Evolutionary conservation across 441 rosid genomes (phyloP).

Genomic region (Gossypium schwendimanii): DNA sequence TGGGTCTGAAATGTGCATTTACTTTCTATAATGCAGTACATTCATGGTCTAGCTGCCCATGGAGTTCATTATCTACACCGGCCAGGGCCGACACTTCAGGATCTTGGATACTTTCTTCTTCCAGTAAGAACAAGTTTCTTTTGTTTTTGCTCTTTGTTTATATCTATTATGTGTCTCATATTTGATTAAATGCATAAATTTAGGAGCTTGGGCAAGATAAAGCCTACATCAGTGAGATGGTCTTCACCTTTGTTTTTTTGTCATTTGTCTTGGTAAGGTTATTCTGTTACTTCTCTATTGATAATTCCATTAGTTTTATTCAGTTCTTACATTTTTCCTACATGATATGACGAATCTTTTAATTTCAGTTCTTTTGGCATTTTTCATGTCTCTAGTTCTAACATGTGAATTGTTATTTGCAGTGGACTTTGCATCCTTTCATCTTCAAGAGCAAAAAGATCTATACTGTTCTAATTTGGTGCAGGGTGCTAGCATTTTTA

Average conservation of each 20-base stretch:
- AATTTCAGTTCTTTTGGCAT: background rate
- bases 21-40: slow-evolving; percentile 47
- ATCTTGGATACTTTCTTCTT: slow-evolving; percentile 77
- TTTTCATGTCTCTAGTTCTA: background rate
- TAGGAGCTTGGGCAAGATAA: slow-evolving; percentile 95
- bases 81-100: slow-evolving; percentile 84
- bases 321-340: background rate
- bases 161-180: background rate
- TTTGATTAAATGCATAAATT: slow-evolving; percentile 6
- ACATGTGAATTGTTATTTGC: slow-evolving; percentile 25
- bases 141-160: slow-evolving; percentile 12
- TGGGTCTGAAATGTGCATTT: slow-evolving; percentile 3
- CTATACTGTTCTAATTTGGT: slow-evolving; percentile 95
- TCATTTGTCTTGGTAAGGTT: slow-evolving; percentile 71
- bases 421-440: slow-evolving; percentile 99
- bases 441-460: slow-evolving; percentile 82
- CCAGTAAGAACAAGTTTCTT: slow-evolving; percentile 44
- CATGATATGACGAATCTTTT: background rate
- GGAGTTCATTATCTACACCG: slow-evolving; percentile 94
- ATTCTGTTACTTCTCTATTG: background rate
- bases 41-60: slow-evolving; percentile 91
- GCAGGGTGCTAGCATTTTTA: slow-evolving; percentile 89
- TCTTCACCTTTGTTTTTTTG: slow-evolving; percentile 59
- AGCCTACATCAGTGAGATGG: slow-evolving; percentile 83
- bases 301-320: background rate